Conservation (phyloP, 345 rosid genomes). For the Dipteronia dyeriana region DNA sequence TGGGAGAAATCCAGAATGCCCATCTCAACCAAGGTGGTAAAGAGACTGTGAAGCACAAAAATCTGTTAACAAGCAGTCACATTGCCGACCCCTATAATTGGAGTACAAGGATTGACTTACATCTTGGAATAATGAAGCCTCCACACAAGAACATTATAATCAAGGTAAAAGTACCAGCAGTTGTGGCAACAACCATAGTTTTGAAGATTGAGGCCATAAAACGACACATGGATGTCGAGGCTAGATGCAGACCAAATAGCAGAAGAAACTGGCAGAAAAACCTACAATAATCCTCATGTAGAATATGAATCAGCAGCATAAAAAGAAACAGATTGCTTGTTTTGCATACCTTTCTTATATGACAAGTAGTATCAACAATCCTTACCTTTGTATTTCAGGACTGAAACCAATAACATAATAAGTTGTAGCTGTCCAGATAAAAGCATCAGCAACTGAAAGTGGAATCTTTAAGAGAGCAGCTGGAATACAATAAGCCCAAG, state of each 20-base stretch:
- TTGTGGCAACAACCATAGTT: conserved; percentile 48
- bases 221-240: conserved; percentile 55
- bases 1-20: conserved; percentile 72
- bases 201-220: conserved; percentile 48
- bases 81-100: not conserved
- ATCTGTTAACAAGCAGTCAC: not conserved
- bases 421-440: conserved; percentile 46
- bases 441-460: conserved; percentile 39
- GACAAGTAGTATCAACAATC: not conserved
- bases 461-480: conserved; percentile 48
- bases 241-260: conserved; percentile 48
- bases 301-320: not conserved
- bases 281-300: conserved; percentile 30
- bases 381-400: conserved; percentile 46
- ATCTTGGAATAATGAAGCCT: conserved; percentile 54
- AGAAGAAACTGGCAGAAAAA: conserved; percentile 58
- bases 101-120: conserved; percentile 27
- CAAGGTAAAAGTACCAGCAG: conserved; percentile 39
- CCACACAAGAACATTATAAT: conserved; percentile 51
- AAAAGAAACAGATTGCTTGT: not conserved
- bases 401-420: conserved; percentile 55
- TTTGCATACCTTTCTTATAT: not conserved
- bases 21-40: conserved; percentile 63
- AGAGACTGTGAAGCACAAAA: conserved; percentile 30
- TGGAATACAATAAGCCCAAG: conserved; percentile 62